A percentile compares a stretch with the other conserved stretches of the same genome.
These are phyloP conservation scores for Podaxis sp. DNA, from an alignment of 768 basidiomycete genomes.

Conservation along the genomic window DNA sequence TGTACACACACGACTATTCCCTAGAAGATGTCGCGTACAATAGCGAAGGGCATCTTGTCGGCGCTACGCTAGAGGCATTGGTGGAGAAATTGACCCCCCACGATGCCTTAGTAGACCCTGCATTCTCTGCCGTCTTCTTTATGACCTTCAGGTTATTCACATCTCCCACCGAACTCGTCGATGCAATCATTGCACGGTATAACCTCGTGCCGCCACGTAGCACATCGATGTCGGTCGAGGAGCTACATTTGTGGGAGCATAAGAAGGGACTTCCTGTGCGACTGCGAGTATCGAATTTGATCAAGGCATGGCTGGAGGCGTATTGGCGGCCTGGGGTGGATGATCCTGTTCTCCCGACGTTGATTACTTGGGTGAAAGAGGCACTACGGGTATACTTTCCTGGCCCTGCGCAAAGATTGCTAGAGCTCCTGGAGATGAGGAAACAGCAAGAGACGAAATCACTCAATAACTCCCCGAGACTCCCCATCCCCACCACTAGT, in stretches of 20 bases:
- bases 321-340: conserved; percentile 86
- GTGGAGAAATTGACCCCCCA: conserved; percentile 99
- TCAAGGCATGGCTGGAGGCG: conserved; percentile 91
- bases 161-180: conserved; percentile 71
- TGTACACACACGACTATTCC: conserved; percentile 75
- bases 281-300: conserved; percentile 85
- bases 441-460: conserved; percentile 44
- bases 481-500: conserved; percentile 35
- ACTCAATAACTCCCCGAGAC: conserved; percentile 33
- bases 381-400: conserved; percentile 63
- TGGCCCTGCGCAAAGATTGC: conserved; percentile 67
- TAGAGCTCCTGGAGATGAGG: conserved; percentile 63
- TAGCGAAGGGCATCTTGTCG: conserved; percentile 84
- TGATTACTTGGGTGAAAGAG: conserved; percentile 61
- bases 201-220: conserved; percentile 67
- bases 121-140: conserved; percentile 89
- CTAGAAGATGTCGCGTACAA: conserved; percentile 88
- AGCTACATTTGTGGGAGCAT: conserved; percentile 77
- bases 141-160: conserved; percentile 93
- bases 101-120: conserved; percentile 83
- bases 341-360: conserved; percentile 52
- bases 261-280: conserved; percentile 88
- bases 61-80: conserved; percentile 83
- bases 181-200: conserved; percentile 78
- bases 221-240: conserved; percentile 54